phyloP scores from a whole-genome alignment of 345 rosid species.

The Eucalyptus globulus region DNA sequence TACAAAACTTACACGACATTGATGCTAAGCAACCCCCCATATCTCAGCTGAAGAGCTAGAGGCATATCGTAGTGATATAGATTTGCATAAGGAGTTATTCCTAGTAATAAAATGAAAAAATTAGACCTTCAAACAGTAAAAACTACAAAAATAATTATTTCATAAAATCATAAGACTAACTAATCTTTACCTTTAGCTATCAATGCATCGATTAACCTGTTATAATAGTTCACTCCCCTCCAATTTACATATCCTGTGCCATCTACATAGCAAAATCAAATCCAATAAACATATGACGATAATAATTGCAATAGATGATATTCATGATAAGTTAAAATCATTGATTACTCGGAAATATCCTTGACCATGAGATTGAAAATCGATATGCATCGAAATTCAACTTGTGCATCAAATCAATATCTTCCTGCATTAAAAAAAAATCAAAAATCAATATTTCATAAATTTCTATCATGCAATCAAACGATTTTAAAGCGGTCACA shows the following conservation, averaged over 20 bases:
- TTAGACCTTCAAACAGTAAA: neutral
- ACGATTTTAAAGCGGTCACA: neutral
- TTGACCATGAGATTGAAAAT: conserved; percentile 51
- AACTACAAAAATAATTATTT: neutral
- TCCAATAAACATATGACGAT: neutral
- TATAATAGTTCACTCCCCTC: conserved; percentile 54
- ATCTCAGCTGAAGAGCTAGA: conserved; percentile 31
- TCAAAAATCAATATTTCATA: neutral
- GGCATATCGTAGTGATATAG: conserved; percentile 52
- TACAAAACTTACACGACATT: conserved; percentile 18
- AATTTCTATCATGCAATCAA: neutral
- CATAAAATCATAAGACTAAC: neutral
- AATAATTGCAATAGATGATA: neutral
- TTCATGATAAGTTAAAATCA: neutral
- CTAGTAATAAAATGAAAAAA: neutral
- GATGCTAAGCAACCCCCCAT: conserved; percentile 15
- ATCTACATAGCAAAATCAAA: conserved; percentile 9
- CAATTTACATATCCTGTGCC: conserved; percentile 45
- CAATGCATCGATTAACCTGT: conserved; percentile 35
- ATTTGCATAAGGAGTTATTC: conserved; percentile 45
- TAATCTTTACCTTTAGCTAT: conserved; percentile 18
- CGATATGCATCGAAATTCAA: conserved; percentile 44
- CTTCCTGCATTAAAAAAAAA: conserved; percentile 14
- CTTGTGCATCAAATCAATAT: conserved; percentile 21
- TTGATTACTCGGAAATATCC: conserved; percentile 36